phyloP scores from a whole-genome alignment of 1,284 basidiomycete genomes.

The Mycosarcoma mackinlayi region DNA sequence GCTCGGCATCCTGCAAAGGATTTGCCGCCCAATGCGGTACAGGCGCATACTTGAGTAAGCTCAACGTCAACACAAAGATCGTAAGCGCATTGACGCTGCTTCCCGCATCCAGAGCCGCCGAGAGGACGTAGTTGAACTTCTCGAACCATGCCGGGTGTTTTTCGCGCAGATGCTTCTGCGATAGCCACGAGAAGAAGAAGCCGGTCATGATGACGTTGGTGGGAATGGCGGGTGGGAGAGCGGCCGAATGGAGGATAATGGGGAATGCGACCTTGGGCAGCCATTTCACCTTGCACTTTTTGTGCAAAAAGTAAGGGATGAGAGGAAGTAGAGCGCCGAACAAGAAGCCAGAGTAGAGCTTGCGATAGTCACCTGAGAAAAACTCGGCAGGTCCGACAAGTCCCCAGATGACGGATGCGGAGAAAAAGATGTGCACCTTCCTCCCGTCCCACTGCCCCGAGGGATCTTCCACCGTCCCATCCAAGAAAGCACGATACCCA shows the following conservation, averaged over 20 bases:
- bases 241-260: constrained; percentile 71
- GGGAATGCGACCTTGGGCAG: constrained; percentile 70
- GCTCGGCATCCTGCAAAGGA: constrained; percentile 47
- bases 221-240: constrained; percentile 66
- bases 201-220: constrained; percentile 71
- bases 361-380: constrained; percentile 70
- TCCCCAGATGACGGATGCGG: constrained; percentile 71
- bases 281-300: constrained; percentile 62
- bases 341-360: constrained; percentile 69
- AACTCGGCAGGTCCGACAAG: constrained; percentile 70
- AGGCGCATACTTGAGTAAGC: constrained; percentile 56
- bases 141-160: constrained; percentile 63
- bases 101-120: constrained; percentile 71
- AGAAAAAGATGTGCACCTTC: constrained; percentile 67
- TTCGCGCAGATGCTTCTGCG: constrained; percentile 69
- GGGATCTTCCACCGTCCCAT: constrained; percentile 70
- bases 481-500: constrained; percentile 67
- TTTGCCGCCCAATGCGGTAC: constrained; percentile 54
- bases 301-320: constrained; percentile 69
- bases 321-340: constrained; percentile 70
- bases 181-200: constrained; percentile 68
- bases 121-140: constrained; percentile 64
- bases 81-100: constrained; percentile 69
- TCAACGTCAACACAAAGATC: constrained; percentile 69
- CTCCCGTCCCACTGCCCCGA: constrained; percentile 70